Conservation (phyloP, 306 rosid genomes). For the Morella rubra region DNA sequence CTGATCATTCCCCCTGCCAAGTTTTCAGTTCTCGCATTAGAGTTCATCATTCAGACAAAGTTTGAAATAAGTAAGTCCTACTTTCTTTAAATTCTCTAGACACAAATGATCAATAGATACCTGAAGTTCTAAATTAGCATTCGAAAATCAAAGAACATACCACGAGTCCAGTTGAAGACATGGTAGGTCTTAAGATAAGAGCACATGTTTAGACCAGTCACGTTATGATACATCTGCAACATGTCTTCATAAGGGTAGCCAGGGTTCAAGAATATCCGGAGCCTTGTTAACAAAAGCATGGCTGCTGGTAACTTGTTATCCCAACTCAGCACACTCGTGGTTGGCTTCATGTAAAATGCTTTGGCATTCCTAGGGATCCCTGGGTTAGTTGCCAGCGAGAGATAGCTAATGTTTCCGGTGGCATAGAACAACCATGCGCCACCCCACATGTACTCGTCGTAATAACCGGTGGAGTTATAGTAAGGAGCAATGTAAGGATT, state of each 20-base stretch:
- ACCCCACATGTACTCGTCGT: constrained; percentile 72
- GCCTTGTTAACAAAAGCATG: constrained; percentile 58
- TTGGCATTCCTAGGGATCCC: constrained; percentile 31
- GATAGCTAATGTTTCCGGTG: constrained; percentile 51
- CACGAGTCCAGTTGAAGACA: constrained; percentile 51
- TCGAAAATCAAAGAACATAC: constrained; percentile 11
- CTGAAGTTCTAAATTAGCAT: too few relatives aligned
- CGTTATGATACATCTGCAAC: constrained; percentile 53
- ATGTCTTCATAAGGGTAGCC: constrained; percentile 67
- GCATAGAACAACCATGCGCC: constrained; percentile 65
- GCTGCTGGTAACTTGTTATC: constrained; percentile 65
- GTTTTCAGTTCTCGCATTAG: background rate
- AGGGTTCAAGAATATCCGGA: constrained; percentile 55
- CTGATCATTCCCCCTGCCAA: constrained; percentile 59
- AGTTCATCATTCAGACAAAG: background rate
- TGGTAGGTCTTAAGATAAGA: constrained; percentile 50
- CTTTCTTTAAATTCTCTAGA: background rate
- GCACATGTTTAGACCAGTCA: constrained; percentile 58
- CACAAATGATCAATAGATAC: too few relatives aligned
- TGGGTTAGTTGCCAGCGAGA: constrained; percentile 48
- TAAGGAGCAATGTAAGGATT: constrained; percentile 29
- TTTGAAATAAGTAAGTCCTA: too few relatives aligned
- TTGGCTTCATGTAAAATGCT: constrained; percentile 40
- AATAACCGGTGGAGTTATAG: constrained; percentile 63
- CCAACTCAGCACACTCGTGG: constrained; percentile 53